Evolutionary conservation across 1,284 basidiomycete genomes (phyloP), one percentile per base, ranked within the genome.

Genomic region (Marasmius sp.): DNA sequence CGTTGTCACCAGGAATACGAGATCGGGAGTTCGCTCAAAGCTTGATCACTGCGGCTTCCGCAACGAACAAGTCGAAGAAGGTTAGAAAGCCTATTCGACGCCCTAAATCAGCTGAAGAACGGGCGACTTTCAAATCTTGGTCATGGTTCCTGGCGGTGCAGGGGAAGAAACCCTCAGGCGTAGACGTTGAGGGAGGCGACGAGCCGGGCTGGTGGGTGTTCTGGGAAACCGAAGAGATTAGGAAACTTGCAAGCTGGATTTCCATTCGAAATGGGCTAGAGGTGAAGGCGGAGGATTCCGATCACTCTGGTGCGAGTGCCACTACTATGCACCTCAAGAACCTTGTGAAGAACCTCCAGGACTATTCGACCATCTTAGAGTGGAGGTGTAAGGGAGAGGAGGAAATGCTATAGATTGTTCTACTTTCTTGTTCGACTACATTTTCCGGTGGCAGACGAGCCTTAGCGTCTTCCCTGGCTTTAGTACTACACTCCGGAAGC

Each of bases 61-160:
- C 72, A 59, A 68, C 45, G 51, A 65, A 43, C 56, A 64, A 37
- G 55, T 62, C 41, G 57, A 67, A 65, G 49, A 70, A 70, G 51
- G 63, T 66, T 34, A 70, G 71, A 55, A 72, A 70, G 45, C 70
- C 71, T 62, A 66, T 67, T 64, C 74, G 75, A 11, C 73, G 77
- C 11, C 67, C 75, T 3, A 75, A 79, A n/a, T 79, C 78, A 3
- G 70, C 75, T 49, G 80, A 82, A 12, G 83, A 85, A 22, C 75
- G 84, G 38, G 69, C 71, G 37, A 71, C 75, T 45, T 75, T 87
- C 71, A 79, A 71, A 63, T 79, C 83, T 41, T 92, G 89, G 89
- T 79, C 85, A 1, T 91, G 87, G 86, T 87, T 90, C 70, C 67
- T 92, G n/a, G 85, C 81, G 0, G 86, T 91, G 0, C 89, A 84